Evolutionary conservation across 441 rosid genomes (phyloP), one percentile per base, ranked within the genome.

Genomic region (Sinapis alba): DNA sequence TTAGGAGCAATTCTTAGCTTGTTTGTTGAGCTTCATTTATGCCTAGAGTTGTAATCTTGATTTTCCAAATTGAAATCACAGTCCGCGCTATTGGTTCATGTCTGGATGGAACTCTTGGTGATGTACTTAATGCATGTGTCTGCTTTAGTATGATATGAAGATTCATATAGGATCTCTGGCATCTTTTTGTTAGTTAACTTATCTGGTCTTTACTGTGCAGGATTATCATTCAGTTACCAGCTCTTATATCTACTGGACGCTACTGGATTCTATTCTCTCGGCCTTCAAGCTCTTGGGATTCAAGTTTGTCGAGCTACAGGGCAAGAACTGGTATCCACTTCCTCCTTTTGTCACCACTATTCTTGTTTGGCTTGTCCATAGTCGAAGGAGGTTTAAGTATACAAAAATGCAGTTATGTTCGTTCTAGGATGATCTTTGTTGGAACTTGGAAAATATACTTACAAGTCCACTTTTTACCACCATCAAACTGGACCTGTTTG

Each of bases 231-330:
- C 76, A 83, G 91, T 61, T 96, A 89, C 84, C 98, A 96, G 84
- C 87, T 96, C 74, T 78, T 96, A 74, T 96, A 94, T 83, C 87
- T 96, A 43, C 80, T 96, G 84, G 99, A 96, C 72, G 98, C 99
- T 75, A 94, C 98, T 76, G 92, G 96, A 61, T 96, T 93, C 84
- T 93, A 90, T 83, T 92, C 97, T 62, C 78, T 87, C n/a, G 99
- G 97, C 69, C 82, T 96, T 70, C 98, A 96, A 82, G 93, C 90
- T 53, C 95, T 96, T 61, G 97, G 97, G 50, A 60, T 96, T 74
- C 98, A 96, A 82, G 98, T 96, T 73, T 93, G 98, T 85, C 94
- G 99, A 83, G 99, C 98, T 63, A 92, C 99, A 45, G 99, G 98
- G 54, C 98, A 96, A 86, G 98, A 96, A 80, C 84, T 96, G 98